Evolutionary conservation across 2,329 filamentous ascomycete species (phyloP), one percentile per base, ranked within the genome.

Genomic region (Orbilia ellipsospora): DNA sequence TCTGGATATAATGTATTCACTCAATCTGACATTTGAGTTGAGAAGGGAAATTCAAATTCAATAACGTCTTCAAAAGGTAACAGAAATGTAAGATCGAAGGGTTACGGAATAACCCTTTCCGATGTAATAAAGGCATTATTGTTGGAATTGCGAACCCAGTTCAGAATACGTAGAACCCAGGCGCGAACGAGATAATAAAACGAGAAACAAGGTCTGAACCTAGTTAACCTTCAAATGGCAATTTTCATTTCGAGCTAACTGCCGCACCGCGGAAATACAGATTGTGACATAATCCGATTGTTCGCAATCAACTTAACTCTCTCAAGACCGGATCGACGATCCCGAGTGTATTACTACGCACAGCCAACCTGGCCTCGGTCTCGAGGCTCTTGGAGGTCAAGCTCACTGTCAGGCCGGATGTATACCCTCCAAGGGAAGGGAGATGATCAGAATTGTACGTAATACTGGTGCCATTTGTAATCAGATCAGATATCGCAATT

Each of bases 391-490:
- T 48, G 44, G 44, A 48, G 44, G 44, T 48, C 8, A 36, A 36
- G 31, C 6, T 36, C 31, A 36, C 5, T 23, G 10, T 36, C 31
- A 36, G 31, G 31, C 31, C 31, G 31, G 31, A 36, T 10, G 31
- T 36, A 36, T 36, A 36, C 31, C 10, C 31, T 36, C 31, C 31
- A 36, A 36, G 31, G 5, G 31, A 36, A 36, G 10, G 31, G 31
- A 36, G 1, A 36, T 50, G 45, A 51, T 45, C 45, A 31, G 48
- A 48, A 12, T 64, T 65, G 67, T 64, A 72, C 60, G 60, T 65
- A 63, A 70, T 64, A 31, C 52, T 40, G 15, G 12, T 15, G 66
- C 51, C 51, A 65, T 72, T 72, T 60, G 54, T 72, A 72, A 64
- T 72, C 44, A 7, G 20, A 64, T 60, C 51, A 31, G 65, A 55